Base-by-base conservation (phyloP, 108 stramenopile genomes). In the Seminavis robusta region DNA sequence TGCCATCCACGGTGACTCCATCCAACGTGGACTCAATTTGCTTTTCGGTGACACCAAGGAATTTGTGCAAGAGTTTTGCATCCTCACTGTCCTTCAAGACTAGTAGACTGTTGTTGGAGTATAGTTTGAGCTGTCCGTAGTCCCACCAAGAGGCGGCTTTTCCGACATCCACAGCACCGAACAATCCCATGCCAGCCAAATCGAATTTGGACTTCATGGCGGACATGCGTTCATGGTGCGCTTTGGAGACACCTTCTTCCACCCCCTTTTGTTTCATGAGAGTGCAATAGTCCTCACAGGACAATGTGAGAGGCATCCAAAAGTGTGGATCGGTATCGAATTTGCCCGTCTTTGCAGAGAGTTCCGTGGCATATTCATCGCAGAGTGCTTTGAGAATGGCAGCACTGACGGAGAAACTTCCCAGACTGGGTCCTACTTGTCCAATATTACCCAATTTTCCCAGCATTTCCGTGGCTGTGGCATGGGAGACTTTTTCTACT, bases 221-320 rank as follows among this genome's bases (percentile, higher is more conserved):
- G 34, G 67, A 67, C 83, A 97, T 94, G 24, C 96, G 85, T 2
- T 74, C 80, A 56, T 91, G 79, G 63, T 97, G 96, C 21, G 71
- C 52, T 24, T 61, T 73, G 42, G 84, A 76, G 42, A 64, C 78
- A 28, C 63, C 78, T 45, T 76, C 73, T 1, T 80, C 83, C 11
- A 86, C 85, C 27, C 77, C 93, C 76, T 94, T 94, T 75, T 89
- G 88, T n/a, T 55, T 60, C 93, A 94, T 94, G 59, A 98, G 63
- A 30, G 73, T 57, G 13, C 92, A 67, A 63, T 98, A 98, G 31
- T 84, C 93, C 17, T 80, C 82, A 36, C 76, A 52, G 17, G 81
- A 74, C 38, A 98, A 69, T 1, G 97, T 98, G 34, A 98, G 59
- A 6, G 98, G 96, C 98, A 98, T 98, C 98, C 98, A 98, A 66